Evolutionary conservation across 1,139 yeast species (phyloP).

Genomic region (Geotrichum siamense): DNA sequence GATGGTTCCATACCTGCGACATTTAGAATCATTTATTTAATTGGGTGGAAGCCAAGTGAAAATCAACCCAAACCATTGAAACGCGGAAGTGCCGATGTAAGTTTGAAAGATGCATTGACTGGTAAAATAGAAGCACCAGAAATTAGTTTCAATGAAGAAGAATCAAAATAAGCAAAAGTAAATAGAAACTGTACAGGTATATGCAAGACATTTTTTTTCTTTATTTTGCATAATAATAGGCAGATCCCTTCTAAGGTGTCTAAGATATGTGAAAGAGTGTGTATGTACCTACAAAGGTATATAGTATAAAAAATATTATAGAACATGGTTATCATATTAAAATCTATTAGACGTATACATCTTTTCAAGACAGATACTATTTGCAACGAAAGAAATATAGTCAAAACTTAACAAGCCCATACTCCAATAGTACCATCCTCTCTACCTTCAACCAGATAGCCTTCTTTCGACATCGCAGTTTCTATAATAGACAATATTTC

Average conservation of each 20-base stretch:
- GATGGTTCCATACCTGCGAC: conserved; percentile 48
- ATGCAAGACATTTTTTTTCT: no score
- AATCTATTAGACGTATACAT: no score
- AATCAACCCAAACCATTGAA: conserved; percentile 64
- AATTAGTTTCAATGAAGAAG: conserved; percentile 13
- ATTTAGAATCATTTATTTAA: conserved; percentile 69
- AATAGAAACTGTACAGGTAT: no score
- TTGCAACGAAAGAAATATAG: no score
- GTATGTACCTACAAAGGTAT: no score
- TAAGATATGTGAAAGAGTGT: no score
- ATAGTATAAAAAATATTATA: no score
- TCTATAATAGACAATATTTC: conserved; percentile 32
- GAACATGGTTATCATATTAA: no score
- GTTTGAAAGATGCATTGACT: conserved; percentile 58
- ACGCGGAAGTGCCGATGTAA: conserved; percentile 64
- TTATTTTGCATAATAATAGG: no score
- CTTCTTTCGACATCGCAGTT: conserved; percentile 48
- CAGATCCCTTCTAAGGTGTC: no score
- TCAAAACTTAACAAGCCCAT: conserved; percentile 43
- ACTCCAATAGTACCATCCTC: conserved; percentile 50
- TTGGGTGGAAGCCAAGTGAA: conserved; percentile 79
- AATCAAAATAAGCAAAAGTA: no score
- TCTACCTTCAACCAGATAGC: conserved; percentile 58
- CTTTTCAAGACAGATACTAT: no score
- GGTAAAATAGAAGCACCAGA: background rate